Evolutionary conservation across 1,284 basidiomycete species (phyloP).

Genomic region (Earliella scabrosa): DNA sequence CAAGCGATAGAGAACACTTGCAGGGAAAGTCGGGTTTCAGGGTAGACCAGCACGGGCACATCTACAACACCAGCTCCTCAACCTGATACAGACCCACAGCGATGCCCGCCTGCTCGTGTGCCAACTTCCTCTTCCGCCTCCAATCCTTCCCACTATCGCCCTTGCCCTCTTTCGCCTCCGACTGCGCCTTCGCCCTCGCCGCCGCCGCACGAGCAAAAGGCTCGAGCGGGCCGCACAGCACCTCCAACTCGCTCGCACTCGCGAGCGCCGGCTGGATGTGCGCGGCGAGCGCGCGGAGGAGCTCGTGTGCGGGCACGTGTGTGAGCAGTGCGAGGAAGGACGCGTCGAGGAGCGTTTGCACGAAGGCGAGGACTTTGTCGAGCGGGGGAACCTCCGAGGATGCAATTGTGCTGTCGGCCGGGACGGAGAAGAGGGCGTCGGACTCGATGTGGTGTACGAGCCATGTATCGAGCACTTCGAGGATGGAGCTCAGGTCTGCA

Average conservation of each 20-base stretch:
- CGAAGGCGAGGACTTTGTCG: slow-evolving; percentile 59
- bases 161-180: slow-evolving; percentile 37
- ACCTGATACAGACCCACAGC: slow-evolving; percentile 69
- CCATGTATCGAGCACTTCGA: slow-evolving; percentile 62
- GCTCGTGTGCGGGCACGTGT: slow-evolving; percentile 55
- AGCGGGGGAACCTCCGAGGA: slow-evolving; percentile 35
- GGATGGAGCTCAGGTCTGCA: slow-evolving; percentile 52
- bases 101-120: slow-evolving; percentile 54
- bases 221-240: slow-evolving; percentile 62
- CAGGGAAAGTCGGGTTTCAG: too few relatives aligned
- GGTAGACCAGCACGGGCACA: too few relatives aligned
- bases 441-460: slow-evolving; percentile 42
- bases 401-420: slow-evolving; percentile 1
- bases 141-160: slow-evolving; percentile 52
- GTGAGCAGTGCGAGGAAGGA: slow-evolving; percentile 68
- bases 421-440: slow-evolving; percentile 23
- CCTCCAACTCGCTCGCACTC: slow-evolving; percentile 51
- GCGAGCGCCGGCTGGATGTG: slow-evolving; percentile 58
- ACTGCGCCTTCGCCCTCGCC: slow-evolving; percentile 47
- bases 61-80: slow-evolving; percentile 65
- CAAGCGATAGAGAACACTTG: too few relatives aligned
- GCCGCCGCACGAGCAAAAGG: slow-evolving; percentile 53
- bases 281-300: slow-evolving; percentile 52
- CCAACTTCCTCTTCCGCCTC: slow-evolving; percentile 57
- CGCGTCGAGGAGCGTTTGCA: slow-evolving; percentile 68